phyloP scores from a whole-genome alignment of 305 asterid genomes.

The Solanum hybrid region DNA sequence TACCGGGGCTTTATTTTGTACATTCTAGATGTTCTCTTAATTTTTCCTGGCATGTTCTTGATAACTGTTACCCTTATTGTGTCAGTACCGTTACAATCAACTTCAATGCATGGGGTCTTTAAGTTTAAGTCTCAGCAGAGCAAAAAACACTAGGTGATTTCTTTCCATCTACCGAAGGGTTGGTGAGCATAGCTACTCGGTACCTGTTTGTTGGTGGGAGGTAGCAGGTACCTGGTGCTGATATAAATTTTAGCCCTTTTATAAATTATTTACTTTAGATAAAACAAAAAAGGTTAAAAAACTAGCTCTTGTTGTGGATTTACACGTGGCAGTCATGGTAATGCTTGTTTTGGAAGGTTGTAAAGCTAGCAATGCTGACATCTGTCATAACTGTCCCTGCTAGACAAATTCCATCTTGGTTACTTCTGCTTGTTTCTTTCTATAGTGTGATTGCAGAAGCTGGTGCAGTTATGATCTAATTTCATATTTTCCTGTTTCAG shows the following conservation, averaged over 20 bases:
- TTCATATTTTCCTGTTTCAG: conserved; percentile 34
- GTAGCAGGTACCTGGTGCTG: background rate
- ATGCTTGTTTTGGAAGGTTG: background rate
- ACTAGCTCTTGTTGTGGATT: background rate
- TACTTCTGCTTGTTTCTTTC: background rate
- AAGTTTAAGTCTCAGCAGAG: background rate
- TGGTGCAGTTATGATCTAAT: background rate
- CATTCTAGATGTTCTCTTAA: background rate
- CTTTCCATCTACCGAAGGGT: background rate
- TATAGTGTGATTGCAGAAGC: background rate
- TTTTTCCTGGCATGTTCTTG: background rate
- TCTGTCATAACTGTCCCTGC: background rate
- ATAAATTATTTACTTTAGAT: background rate
- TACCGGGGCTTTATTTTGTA: background rate
- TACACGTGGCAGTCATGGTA: background rate
- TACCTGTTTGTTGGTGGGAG: background rate
- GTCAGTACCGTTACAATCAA: background rate
- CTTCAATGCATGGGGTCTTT: background rate
- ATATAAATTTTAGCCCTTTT: background rate
- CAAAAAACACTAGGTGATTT: background rate
- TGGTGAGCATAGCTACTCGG: background rate
- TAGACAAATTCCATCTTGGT: background rate
- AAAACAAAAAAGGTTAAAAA: background rate
- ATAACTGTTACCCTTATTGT: background rate
- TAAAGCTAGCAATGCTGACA: background rate